Evolutionary conservation across 805 yeast genomes (phyloP), one percentile per base, ranked within the genome.

Genomic region (Geotrichum ghanense): DNA sequence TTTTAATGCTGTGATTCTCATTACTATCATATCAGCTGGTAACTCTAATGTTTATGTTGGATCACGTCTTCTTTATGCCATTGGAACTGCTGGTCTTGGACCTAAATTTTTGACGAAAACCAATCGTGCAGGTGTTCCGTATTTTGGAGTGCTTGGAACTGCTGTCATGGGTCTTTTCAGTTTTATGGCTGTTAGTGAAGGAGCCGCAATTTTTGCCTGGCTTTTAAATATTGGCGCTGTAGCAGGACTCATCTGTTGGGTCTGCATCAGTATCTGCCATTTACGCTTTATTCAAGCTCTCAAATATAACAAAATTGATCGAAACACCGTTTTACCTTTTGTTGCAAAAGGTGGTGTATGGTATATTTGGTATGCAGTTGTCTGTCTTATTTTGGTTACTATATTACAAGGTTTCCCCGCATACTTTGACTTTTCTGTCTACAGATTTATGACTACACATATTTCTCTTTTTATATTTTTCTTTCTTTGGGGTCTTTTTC

Each of bases 401-500:
- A 70, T 84, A 50, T 69, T 85, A 51, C 89, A 86, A 64, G 95
- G 95, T 31, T 85, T 73, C 61, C 62, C 72, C 1, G 75, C 76
- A 1, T 85, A 85, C 17, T 31, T 31, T n/a, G 14, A 31, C 17
- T 31, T 31, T 31, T 6, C 37, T 16, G 17, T 31, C 5, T 31
- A 31, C 37, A 31, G 37, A 12, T 31, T 31, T 19, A 31, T 31
- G 37, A 12, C 37, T 16, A 31, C 37, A 12, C 37, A 31, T 31
- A 31, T 31, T 31, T 31, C 37, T n/a, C 16, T 31, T 16, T n/a
- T 31, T 6, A 31, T 31, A 10, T 31, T 31, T 19, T 6, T 31
- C 16, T 6, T 31, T n/a, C 17, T 31, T 10, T 31, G 37, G 37
- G 37, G 5, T 6, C 14, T 31, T 6, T 31, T 31, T n/a, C 37